phyloP scores from a whole-genome alignment of 441 rosid genomes.

The Omphalea diandra region DNA sequence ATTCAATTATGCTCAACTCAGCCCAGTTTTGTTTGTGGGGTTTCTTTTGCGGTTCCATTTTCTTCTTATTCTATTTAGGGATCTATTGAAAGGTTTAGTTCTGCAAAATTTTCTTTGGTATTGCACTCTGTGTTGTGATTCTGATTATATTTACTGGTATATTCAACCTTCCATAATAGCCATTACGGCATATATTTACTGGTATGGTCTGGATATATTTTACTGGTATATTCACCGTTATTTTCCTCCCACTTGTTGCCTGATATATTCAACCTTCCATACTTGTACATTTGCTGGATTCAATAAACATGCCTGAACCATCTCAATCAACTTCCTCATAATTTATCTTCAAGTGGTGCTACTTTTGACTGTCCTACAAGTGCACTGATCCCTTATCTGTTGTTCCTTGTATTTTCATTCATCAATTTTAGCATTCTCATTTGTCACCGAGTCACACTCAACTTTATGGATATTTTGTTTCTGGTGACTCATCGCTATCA shows the following conservation, averaged over 20 bases:
- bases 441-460: neutral
- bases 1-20: neutral
- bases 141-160: no score
- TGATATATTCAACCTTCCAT: neutral
- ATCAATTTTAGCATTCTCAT: neutral
- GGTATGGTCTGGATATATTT: no score
- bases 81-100: neutral
- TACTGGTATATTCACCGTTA: no score
- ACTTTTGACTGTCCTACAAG: neutral
- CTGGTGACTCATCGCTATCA: neutral
- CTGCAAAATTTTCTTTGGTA: neutral
- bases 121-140: neutral
- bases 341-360: neutral
- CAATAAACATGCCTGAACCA: neutral
- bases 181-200: no score
- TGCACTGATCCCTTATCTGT: no score
- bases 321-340: neutral
- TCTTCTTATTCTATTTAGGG: neutral
- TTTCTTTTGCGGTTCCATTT: neutral
- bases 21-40: no score
- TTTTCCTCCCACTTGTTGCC: neutral
- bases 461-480: neutral
- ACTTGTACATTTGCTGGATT: neutral
- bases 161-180: no score
- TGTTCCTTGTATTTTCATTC: neutral